Percentiles rank a stretch among this genome's conserved stretches.
Evolutionary conservation across 73 alveolate genomes (phyloP).

Genomic region (Blepharisma stoltei): DNA sequence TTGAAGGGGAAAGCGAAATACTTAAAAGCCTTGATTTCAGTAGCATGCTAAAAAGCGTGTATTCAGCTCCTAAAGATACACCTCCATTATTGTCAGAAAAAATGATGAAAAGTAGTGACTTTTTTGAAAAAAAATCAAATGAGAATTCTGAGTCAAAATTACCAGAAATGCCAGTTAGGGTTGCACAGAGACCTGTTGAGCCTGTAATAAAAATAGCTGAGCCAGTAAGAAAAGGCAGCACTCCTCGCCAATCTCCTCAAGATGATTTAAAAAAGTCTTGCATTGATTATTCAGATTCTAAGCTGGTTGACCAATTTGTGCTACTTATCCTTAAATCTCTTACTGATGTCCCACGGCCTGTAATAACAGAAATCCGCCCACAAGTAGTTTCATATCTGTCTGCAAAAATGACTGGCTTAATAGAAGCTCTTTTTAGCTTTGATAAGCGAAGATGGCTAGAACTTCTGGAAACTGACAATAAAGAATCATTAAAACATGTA

Average conservation of each 20-base stretch:
- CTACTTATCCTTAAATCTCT: neutral
- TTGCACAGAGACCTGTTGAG: too few species aligned
- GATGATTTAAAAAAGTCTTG: neutral
- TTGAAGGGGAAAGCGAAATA: too few species aligned
- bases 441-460: slow-evolving; percentile 24
- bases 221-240: too few species aligned
- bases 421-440: slow-evolving; percentile 23
- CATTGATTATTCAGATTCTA: neutral
- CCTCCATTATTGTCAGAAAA: too few species aligned
- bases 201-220: too few species aligned
- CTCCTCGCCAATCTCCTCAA: neutral
- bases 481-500: slow-evolving; percentile 1
- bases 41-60: too few species aligned
- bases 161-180: too few species aligned
- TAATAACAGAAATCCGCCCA: neutral
- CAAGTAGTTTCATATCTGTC: neutral
- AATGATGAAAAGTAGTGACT: too few species aligned
- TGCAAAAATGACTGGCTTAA: slow-evolving; percentile 1
- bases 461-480: slow-evolving; percentile 19
- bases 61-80: too few species aligned
- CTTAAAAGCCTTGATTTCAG: too few species aligned
- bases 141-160: too few species aligned
- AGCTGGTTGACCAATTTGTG: neutral
- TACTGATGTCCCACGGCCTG: neutral
- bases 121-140: too few species aligned